Conservation (phyloP, 495 filamentous ascomycete genomes). For the Xylaria palmicola region DNA sequence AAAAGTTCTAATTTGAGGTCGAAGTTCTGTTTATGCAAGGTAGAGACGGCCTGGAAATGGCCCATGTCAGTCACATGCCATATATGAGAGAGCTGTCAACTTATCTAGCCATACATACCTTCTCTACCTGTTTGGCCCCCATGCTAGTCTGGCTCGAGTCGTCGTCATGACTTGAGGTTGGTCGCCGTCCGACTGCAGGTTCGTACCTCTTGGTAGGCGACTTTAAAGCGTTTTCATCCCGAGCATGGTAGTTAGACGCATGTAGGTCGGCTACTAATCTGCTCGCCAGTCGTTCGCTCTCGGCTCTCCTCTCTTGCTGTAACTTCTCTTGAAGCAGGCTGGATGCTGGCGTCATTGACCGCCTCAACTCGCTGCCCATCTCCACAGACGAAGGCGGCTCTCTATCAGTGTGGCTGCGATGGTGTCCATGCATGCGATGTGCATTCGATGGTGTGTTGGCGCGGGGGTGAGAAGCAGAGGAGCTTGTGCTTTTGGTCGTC, state of each 20-base stretch:
- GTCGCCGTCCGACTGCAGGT: constrained; percentile 34
- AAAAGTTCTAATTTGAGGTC: constrained; percentile 83
- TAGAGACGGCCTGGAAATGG: constrained; percentile 41
- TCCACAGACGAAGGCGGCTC: constrained; percentile 35
- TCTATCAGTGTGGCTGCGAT: constrained; percentile 25
- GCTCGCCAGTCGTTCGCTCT: constrained; percentile 41
- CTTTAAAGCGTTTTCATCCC: constrained; percentile 28
- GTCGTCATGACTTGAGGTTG: constrained; percentile 30
- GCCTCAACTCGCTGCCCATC: constrained; percentile 27
- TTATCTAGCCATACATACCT: constrained; percentile 27
- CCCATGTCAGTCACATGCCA: constrained; percentile 8
- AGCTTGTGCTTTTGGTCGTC: constrained; percentile 37
- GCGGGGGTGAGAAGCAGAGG: constrained; percentile 32
- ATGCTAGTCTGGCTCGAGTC: constrained; percentile 41
- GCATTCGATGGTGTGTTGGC: constrained; percentile 21
- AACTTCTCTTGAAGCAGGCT: constrained; percentile 52
- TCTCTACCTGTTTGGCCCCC: constrained; percentile 49
- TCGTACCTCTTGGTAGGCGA: constrained; percentile 30
- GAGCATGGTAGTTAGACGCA: constrained; percentile 26
- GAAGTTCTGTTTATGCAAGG: constrained; percentile 83
- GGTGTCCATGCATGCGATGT: constrained; percentile 30
- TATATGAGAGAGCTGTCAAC: background rate
- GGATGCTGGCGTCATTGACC: constrained; percentile 35
- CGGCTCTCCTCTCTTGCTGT: constrained; percentile 47
- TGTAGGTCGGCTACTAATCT: constrained; percentile 33